Conservation (phyloP, 2,329 filamentous ascomycete genomes). For the Cercospora sp. region DNA sequence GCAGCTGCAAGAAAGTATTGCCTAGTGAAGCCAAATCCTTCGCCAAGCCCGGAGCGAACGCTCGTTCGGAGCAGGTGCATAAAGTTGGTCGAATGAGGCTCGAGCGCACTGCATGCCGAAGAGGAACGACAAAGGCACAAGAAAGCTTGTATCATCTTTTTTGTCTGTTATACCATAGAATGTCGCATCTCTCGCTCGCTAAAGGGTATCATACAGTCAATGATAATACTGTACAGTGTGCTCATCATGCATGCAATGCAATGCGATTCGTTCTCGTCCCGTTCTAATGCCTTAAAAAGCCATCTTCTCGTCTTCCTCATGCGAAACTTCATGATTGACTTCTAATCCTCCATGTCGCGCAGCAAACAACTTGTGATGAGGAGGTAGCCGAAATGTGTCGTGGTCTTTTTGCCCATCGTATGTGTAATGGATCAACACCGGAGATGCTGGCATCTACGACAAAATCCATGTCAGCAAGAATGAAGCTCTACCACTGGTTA, state of each 20-base stretch:
- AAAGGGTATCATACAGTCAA: constrained; percentile 3
- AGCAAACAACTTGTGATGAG: neutral
- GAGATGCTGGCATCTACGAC: neutral
- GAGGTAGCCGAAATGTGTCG: neutral
- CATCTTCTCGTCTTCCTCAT: neutral
- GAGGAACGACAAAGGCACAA: neutral
- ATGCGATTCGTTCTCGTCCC: neutral
- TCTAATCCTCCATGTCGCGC: neutral
- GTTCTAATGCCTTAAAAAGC: neutral
- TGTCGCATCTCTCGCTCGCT: neutral
- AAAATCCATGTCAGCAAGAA: neutral
- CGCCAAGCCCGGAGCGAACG: neutral
- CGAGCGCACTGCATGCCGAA: neutral
- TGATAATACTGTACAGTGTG: neutral
- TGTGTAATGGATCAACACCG: neutral
- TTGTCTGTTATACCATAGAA: neutral
- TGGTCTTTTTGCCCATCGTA: neutral
- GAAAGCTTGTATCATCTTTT: neutral
- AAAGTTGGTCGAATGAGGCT: neutral
- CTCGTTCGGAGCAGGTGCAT: neutral
- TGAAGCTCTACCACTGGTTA: neutral
- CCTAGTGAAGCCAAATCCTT: neutral
- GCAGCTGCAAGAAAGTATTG: neutral
- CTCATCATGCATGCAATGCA: neutral
- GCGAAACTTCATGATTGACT: neutral